Evolutionary conservation across 2,329 filamentous ascomycete species (phyloP).

Genomic region (Fusarium drepaniforme): DNA sequence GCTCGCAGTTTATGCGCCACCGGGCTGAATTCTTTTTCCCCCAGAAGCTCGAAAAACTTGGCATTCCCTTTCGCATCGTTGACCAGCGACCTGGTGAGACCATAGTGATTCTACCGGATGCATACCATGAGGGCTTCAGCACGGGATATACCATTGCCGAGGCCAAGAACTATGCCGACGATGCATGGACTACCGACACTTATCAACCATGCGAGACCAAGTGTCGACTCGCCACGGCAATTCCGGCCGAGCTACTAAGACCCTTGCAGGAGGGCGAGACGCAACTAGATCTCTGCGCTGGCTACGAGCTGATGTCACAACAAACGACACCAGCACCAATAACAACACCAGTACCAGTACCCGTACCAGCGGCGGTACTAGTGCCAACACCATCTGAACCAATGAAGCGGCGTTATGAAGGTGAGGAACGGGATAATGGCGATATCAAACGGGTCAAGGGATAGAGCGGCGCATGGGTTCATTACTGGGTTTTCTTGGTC

Average conservation of each 20-base stretch:
- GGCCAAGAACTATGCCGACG: constrained; percentile 55
- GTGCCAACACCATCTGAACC: constrained; percentile 16
- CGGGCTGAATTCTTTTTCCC: constrained; percentile 57
- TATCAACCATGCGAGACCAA: constrained; percentile 51
- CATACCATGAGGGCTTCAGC: constrained; percentile 56
- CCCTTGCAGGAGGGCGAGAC: constrained; percentile 48
- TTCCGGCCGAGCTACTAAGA: constrained; percentile 51
- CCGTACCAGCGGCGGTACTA: background rate
- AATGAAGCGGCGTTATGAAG: constrained; percentile 31
- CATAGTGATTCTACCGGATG: constrained; percentile 55
- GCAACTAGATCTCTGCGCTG: constrained; percentile 50
- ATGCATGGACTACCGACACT: constrained; percentile 49
- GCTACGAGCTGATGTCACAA: constrained; percentile 24
- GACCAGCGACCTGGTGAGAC: constrained; percentile 55
- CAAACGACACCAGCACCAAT: constrained; percentile 19
- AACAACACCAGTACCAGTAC: background rate
- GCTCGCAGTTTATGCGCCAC: constrained; percentile 57
- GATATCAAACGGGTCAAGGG: constrained; percentile 36
- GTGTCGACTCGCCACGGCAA: constrained; percentile 52
- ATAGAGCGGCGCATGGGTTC: constrained; percentile 24
- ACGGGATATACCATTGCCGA: constrained; percentile 57
- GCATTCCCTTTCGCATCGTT: constrained; percentile 53
- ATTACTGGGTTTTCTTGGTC: constrained; percentile 9
- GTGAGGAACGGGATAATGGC: constrained; percentile 16
- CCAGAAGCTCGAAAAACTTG: constrained; percentile 53